Conservation (phyloP, 148 eudicot species). For the Beta vulgaris region DNA sequence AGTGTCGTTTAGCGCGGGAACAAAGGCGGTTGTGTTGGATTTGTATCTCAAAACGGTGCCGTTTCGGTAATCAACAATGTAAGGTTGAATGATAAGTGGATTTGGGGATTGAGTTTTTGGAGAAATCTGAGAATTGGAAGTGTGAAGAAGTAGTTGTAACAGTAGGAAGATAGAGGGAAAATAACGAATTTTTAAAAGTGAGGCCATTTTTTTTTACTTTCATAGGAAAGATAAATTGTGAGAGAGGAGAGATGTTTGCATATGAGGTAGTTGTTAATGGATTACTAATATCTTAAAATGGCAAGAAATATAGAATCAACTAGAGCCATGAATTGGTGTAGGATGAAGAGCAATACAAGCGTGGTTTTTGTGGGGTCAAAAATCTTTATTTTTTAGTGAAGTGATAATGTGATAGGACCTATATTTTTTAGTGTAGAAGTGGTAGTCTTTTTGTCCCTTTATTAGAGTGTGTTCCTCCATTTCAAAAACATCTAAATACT, state of each 20-base stretch:
- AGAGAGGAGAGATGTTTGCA: background rate
- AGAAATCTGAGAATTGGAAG: background rate
- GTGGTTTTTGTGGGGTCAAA: too few relatives aligned
- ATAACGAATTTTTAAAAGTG: background rate
- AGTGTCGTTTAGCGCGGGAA: constrained; percentile 1
- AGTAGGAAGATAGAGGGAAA: background rate
- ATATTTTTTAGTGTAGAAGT: too few relatives aligned
- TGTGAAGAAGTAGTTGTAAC: background rate
- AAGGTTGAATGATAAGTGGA: constrained; percentile 21
- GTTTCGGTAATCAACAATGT: constrained; percentile 25
- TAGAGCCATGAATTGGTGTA: too few relatives aligned
- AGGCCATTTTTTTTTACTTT: background rate
- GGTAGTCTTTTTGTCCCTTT: too few relatives aligned
- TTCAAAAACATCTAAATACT: too few relatives aligned
- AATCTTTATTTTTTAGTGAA: too few relatives aligned
- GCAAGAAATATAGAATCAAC: too few relatives aligned
- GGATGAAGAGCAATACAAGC: too few relatives aligned
- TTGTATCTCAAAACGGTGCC: constrained; percentile 23
- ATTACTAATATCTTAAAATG: too few relatives aligned
- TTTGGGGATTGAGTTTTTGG: background rate
- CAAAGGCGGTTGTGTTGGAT: constrained; percentile 1
- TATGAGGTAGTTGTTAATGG: too few relatives aligned
- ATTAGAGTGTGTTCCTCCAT: too few relatives aligned
- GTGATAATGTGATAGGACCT: too few relatives aligned
- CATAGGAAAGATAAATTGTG: background rate